Conservation (phyloP, 2,329 filamentous ascomycete species). For the Trichoderma sp. region DNA sequence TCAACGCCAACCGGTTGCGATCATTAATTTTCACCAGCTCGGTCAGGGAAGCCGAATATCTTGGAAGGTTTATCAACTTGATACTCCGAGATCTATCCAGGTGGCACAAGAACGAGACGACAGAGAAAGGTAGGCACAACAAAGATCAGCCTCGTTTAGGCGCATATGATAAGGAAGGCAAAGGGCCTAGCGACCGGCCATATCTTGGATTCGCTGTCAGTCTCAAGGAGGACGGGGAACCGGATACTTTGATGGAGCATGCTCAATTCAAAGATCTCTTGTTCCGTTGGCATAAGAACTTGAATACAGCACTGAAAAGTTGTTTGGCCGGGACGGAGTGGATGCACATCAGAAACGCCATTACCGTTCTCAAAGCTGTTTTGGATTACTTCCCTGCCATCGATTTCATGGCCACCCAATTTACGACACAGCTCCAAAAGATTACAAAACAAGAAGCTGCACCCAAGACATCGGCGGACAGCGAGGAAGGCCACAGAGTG, state of each 20-base stretch:
- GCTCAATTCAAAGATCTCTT: slow-evolving; percentile 84
- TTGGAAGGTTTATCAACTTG: slow-evolving; percentile 89
- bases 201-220: slow-evolving; percentile 79
- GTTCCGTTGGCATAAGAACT: slow-evolving; percentile 86
- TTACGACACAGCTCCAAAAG: slow-evolving; percentile 65
- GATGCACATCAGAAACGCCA: slow-evolving; percentile 97
- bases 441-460: slow-evolving; percentile 65
- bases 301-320: slow-evolving; percentile 77
- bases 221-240: slow-evolving; percentile 68
- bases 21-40: slow-evolving; percentile 88
- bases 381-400: slow-evolving; percentile 84
- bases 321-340: slow-evolving; percentile 86
- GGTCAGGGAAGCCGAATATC: slow-evolving; percentile 85
- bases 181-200: slow-evolving; percentile 51
- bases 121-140: slow-evolving; percentile 41
- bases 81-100: slow-evolving; percentile 76
- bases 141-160: slow-evolving; percentile 65
- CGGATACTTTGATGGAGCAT: slow-evolving; percentile 74
- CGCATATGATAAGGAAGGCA: slow-evolving; percentile 80
- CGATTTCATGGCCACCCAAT: slow-evolving; percentile 79
- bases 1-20: slow-evolving; percentile 79
- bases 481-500: slow-evolving; percentile 64
- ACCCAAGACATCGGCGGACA: slow-evolving; percentile 51
- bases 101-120: slow-evolving; percentile 78
- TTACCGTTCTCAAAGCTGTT: slow-evolving; percentile 82